Evolutionary conservation across 805 yeast genomes (phyloP).

Genomic region (Wickerhamomyces rabaulensis): DNA sequence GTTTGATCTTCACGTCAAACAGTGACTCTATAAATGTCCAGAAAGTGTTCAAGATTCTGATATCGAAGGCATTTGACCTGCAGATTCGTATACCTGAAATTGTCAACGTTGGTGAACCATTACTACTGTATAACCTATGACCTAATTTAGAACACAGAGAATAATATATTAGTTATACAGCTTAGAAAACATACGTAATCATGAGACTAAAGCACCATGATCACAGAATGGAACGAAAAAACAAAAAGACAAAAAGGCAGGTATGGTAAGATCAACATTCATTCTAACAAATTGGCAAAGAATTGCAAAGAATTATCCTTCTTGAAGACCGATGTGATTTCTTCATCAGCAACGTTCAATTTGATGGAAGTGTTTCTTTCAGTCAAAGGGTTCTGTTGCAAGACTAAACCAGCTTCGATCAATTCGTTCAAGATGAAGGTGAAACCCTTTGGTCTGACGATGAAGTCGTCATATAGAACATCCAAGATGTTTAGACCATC

Average conservation of each 20-base stretch:
- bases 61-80: conserved; percentile 87
- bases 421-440: conserved; percentile 60
- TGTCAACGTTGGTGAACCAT: conserved; percentile 84
- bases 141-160: background rate
- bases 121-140: conserved; percentile 52
- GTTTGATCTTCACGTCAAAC: conserved; percentile 83
- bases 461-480: conserved; percentile 28
- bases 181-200: background rate
- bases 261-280: background rate
- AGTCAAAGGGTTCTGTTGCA: conserved; percentile 57
- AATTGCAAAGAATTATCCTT: conserved; percentile 41
- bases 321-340: conserved; percentile 53
- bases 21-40: conserved; percentile 90
- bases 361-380: conserved; percentile 64
- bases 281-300: conserved; percentile 9
- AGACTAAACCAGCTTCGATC: conserved; percentile 71
- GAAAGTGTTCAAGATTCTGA: conserved; percentile 85
- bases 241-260: background rate
- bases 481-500: conserved; percentile 30
- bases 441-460: conserved; percentile 54
- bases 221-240: background rate
- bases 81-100: conserved; percentile 74
- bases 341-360: conserved; percentile 67
- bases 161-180: background rate
- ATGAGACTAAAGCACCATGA: background rate